A percentile compares a stretch with the other conserved stretches of the same genome.
These are phyloP conservation scores for Scalesia atractyloides DNA, from an alignment of 129 eudicot genomes.

Conservation along the genomic window DNA sequence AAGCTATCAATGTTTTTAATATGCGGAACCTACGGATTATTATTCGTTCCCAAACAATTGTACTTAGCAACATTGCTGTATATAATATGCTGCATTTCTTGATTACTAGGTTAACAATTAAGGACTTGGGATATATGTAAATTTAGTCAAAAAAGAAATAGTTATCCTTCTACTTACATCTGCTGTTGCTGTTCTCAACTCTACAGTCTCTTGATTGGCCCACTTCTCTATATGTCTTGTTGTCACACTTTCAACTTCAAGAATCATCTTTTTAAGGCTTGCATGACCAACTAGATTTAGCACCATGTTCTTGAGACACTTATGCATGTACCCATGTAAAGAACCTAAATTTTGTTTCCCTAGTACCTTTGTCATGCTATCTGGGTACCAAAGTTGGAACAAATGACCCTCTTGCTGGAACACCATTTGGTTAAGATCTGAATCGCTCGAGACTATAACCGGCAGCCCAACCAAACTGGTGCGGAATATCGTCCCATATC, in stretches of 20 bases:
- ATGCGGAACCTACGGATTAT: too few relatives aligned
- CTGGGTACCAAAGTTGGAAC: constrained; percentile 84
- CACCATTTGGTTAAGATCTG: constrained; percentile 64
- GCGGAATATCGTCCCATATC: constrained; percentile 74
- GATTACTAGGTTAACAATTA: too few relatives aligned
- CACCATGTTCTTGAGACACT: constrained; percentile 86
- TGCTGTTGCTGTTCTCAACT: constrained; percentile 60
- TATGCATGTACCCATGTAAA: constrained; percentile 76
- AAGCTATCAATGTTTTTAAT: too few relatives aligned
- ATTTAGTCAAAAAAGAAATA: background rate
- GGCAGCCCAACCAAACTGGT: constrained; percentile 74
- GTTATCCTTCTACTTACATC: constrained; percentile 39
- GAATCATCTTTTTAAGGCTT: constrained; percentile 67
- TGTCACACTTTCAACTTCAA: constrained; percentile 59
- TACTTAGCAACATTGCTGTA: too few relatives aligned
- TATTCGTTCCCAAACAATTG: too few relatives aligned
- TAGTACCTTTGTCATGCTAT: constrained; percentile 59
- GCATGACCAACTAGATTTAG: constrained; percentile 63
- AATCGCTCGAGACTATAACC: constrained; percentile 67
- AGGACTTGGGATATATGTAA: too few relatives aligned
- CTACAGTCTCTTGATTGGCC: constrained; percentile 49
- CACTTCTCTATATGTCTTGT: constrained; percentile 46
- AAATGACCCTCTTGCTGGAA: constrained; percentile 74
- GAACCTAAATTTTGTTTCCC: constrained; percentile 71
- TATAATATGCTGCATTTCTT: too few relatives aligned